Percentiles rank a stretch among this genome's conserved stretches.
phyloP scores from a whole-genome alignment of 2,329 filamentous ascomycete genomes.

The Alternaria postmessia region DNA sequence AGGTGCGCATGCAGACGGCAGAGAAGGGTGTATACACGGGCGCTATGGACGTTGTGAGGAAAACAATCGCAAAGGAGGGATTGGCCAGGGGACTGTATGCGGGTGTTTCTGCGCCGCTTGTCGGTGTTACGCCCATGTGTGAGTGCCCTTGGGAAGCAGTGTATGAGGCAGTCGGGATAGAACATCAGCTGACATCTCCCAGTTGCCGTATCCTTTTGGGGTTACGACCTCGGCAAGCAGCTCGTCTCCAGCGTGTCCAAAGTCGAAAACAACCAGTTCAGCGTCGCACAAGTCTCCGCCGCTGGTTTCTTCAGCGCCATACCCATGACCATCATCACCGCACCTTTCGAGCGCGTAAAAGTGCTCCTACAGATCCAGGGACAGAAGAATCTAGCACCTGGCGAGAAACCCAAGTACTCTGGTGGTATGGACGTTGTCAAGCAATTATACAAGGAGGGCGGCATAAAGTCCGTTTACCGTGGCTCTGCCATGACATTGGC shows the following conservation, averaged over 20 bases:
- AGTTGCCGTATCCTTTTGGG: slow-evolving; percentile 77
- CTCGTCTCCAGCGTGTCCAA: slow-evolving; percentile 76
- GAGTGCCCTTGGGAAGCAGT: slow-evolving; percentile 55
- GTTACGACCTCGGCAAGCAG: slow-evolving; percentile 93
- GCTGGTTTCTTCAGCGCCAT: slow-evolving; percentile 96
- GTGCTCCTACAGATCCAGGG: slow-evolving; percentile 98
- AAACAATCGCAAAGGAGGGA: slow-evolving; percentile 87
- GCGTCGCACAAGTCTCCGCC: slow-evolving; percentile 85
- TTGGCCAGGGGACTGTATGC: slow-evolving; percentile 83
- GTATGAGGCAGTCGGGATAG: background rate
- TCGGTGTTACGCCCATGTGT: slow-evolving; percentile 99
- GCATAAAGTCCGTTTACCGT: slow-evolving; percentile 89
- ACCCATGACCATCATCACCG: slow-evolving; percentile 98
- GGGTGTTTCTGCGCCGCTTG: slow-evolving; percentile 92
- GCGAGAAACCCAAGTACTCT: slow-evolving; percentile 90
- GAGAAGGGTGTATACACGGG: slow-evolving; percentile 91
- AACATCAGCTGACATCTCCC: slow-evolving; percentile 12
- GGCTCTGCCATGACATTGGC: slow-evolving; percentile 90
- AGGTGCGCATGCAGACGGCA: slow-evolving; percentile 95
- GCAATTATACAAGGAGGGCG: slow-evolving; percentile 91
- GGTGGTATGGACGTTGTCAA: slow-evolving; percentile 90
- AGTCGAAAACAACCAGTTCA: slow-evolving; percentile 74
- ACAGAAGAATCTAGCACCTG: slow-evolving; percentile 82
- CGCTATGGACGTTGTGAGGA: slow-evolving; percentile 90
- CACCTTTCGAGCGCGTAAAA: slow-evolving; percentile 98